These are phyloP conservation scores for Neurospora africana DNA, from an alignment of 495 filamentous ascomycete species.

Conservation along the genomic window DNA sequence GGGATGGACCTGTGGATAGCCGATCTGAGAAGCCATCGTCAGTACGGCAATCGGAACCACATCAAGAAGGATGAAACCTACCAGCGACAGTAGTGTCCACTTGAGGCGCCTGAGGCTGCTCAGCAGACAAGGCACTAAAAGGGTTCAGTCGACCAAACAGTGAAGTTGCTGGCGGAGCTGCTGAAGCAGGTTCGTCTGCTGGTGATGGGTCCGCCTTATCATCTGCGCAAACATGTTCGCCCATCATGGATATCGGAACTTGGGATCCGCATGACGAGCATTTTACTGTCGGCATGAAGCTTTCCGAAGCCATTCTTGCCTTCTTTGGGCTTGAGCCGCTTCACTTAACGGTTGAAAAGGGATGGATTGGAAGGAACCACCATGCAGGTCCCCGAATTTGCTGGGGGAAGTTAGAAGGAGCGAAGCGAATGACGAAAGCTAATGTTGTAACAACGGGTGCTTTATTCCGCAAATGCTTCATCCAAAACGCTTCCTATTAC, in stretches of 20 bases:
- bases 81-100: slow-evolving; percentile 49
- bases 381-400: not conserved
- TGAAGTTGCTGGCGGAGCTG: slow-evolving; percentile 21
- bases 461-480: not conserved
- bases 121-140: slow-evolving; percentile 13
- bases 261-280: slow-evolving; percentile 80
- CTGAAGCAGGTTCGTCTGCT: slow-evolving; percentile 14
- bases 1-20: slow-evolving; percentile 45
- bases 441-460: not conserved
- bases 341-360: slow-evolving; percentile 3
- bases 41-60: slow-evolving; percentile 13
- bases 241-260: slow-evolving; percentile 86
- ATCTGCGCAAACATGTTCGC: slow-evolving; percentile 69
- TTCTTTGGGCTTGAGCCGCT: slow-evolving; percentile 21
- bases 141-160: slow-evolving; percentile 32
- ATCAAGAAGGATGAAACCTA: slow-evolving; percentile 24
- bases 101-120: slow-evolving; percentile 28
- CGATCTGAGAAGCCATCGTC: slow-evolving; percentile 41
- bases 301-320: slow-evolving; percentile 43
- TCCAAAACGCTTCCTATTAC: not conserved
- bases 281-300: slow-evolving; percentile 85
- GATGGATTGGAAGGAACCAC: not conserved
- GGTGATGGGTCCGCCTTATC: slow-evolving; percentile 17
- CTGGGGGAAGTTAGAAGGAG: not conserved
- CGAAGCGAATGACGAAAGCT: not conserved